Base-by-base conservation (phyloP, 768 basidiomycete genomes). In the Pholiota conissans region DNA sequence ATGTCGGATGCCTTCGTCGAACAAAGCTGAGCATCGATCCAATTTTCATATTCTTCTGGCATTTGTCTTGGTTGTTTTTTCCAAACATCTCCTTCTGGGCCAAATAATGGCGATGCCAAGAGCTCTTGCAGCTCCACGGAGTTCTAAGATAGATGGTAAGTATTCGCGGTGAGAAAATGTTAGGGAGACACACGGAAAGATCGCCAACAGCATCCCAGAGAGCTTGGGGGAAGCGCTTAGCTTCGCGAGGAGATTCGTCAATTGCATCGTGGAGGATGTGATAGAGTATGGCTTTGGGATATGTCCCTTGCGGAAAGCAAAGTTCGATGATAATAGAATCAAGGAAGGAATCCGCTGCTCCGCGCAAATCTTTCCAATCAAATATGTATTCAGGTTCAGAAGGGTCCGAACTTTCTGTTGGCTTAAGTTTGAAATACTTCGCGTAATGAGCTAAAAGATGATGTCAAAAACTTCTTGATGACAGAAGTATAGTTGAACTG, bases 271-370 rank as follows among this genome's bases (percentile, higher is more conserved):
- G 81, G 26, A 94, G 76, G 26, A 90, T 79, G 56, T 83, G 78
- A 63, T 84, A 84, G 24, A 94, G 68, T 40, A 92, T 75, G 50
- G 79, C 77, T 66, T 81, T 84, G 4, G 90, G 87, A 70, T 89
- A 90, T 0, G 78, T 75, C 2, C 85, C 85, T 47, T 77, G 74
- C 5, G 92, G 91, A 61, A 93, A 86, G 64, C 87, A 90, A 5
- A 94, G 72, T 67, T 94, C 92, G 57, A 93, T 82, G 59, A 94
- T 82, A 57, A 93, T 89, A 0, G 90, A 91, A 69, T 93, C 91
- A 49, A 93, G 71, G 73, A 91, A 92, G 3, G 92, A 93, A 63
- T 80, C 79, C 63, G 88, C 84, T 20, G 86, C 86, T 28, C 77
- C 77, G 62, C 84, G 83, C 59, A 90, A 70, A 50, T 79, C 79